Conservation (phyloP, 2,329 filamentous ascomycete species). For the Exserohilum rostratum region DNA sequence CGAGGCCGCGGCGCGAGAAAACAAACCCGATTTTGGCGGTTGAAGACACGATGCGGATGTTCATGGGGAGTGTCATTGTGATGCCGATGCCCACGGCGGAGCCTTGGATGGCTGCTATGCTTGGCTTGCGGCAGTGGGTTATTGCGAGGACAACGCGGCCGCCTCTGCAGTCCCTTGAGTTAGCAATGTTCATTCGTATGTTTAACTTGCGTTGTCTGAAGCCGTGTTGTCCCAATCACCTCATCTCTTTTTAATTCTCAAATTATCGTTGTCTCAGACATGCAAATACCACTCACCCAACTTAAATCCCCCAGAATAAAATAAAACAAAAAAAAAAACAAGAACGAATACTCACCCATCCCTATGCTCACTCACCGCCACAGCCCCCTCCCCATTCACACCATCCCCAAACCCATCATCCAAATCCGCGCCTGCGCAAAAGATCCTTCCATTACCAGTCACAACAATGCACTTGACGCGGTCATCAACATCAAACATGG, state of each 20-base stretch:
- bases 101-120: slow-evolving; percentile 62
- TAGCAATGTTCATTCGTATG: not conserved
- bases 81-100: slow-evolving; percentile 64
- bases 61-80: slow-evolving; percentile 64
- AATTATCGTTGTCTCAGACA: too few species aligned
- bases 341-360: slow-evolving; percentile 54
- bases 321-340: not conserved
- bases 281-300: not conserved
- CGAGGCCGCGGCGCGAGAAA: slow-evolving; percentile 71
- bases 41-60: slow-evolving; percentile 60
- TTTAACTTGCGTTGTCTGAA: too few species aligned
- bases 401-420: slow-evolving; percentile 57
- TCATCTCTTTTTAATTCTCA: not conserved
- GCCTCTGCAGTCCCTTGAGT: slow-evolving; percentile 43
- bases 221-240: too few species aligned
- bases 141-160: slow-evolving; percentile 60
- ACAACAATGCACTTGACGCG: slow-evolving; percentile 61
- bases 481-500: slow-evolving; percentile 60
- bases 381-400: slow-evolving; percentile 49
- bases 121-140: slow-evolving; percentile 62
- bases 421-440: slow-evolving; percentile 65
- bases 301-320: not conserved
- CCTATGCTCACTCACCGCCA: slow-evolving; percentile 56
- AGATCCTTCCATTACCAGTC: slow-evolving; percentile 59
- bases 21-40: slow-evolving; percentile 75